Base-by-base conservation (phyloP, 2,329 filamentous ascomycete species). In the Teratosphaeria gauchensis region DNA sequence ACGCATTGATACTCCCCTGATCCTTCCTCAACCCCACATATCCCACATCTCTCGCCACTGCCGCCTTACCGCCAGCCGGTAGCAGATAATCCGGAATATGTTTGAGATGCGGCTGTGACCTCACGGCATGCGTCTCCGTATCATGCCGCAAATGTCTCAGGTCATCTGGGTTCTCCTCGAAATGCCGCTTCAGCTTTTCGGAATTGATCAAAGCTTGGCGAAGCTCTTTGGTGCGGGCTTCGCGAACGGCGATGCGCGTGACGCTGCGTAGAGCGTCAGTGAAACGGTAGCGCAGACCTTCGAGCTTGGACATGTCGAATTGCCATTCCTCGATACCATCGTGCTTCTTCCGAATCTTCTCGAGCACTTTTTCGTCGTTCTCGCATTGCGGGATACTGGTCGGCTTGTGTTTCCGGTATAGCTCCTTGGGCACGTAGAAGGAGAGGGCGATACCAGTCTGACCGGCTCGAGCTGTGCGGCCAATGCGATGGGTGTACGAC, bases 401-500 rank as follows among this genome's bases (percentile, higher is more conserved):
- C 1, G 92, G 87, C 69, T 90, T 89, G 77, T 97, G 92, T 74
- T 96, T 96, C 65, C 89, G 84, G 74, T 88, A 96, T 53, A 87
- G 82, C 0, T 90, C 85, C 55, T 84, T 81, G 8, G 94, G 92
- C 2, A 99, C 82, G 56, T 95, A 89, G 73, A 99, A 96, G 9
- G 91, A 96, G n/a, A 99, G 81, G 0, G 94, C 91, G 82, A 96
- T 97, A 60, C 94, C 94, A 1, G 88, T 86, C 71, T 95, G 90
- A 11, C 92, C 92, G 1, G 92, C 94, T 61, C 94, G 84, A 1
- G 90, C 94, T 5, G 94, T 99, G 33, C 94, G 86, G 33, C 94
- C 94, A 68, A 99, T 95, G 57, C 94, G 87, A 75, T 99, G 94
- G n/a, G 89, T 95, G 74, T 99, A 99, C 8, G 90, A 95, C 71